Conservation (phyloP, 2,329 filamentous ascomycete genomes). For the Apiospora kogelbergensis region DNA sequence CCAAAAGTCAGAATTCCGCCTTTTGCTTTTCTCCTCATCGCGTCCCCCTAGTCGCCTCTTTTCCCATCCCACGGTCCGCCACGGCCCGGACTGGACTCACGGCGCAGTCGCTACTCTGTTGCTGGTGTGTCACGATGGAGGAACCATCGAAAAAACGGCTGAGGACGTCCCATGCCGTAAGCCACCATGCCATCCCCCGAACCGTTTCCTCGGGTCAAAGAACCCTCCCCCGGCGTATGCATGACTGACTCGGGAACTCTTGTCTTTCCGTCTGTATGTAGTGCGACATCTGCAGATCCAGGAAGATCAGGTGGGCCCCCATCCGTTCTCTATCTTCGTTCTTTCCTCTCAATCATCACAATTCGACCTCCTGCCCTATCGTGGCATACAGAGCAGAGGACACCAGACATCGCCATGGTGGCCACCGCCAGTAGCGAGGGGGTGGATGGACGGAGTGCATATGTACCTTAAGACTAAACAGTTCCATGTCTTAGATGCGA, state of each 20-base stretch:
- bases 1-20: neutral
- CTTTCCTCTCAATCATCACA: neutral
- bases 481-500: constrained; percentile 39
- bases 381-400: neutral
- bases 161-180: constrained; percentile 42
- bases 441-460: neutral
- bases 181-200: constrained; percentile 16
- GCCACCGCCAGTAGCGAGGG: neutral
- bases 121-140: neutral
- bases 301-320: constrained; percentile 44
- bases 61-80: constrained; percentile 12
- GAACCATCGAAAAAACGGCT: constrained; percentile 40
- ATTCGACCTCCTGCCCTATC: neutral
- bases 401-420: neutral
- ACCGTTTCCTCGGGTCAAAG: neutral
- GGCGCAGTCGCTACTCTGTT: neutral
- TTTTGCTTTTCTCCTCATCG: neutral
- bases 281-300: constrained; percentile 47
- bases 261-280: constrained; percentile 29
- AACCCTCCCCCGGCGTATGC: neutral
- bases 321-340: neutral
- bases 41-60: neutral
- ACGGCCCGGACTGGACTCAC: constrained; percentile 12
- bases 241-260: neutral
- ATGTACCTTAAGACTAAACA: neutral